Evolutionary conservation across 2,329 filamentous ascomycete genomes (phyloP).

Genomic region (Aspergillus neoniger): DNA sequence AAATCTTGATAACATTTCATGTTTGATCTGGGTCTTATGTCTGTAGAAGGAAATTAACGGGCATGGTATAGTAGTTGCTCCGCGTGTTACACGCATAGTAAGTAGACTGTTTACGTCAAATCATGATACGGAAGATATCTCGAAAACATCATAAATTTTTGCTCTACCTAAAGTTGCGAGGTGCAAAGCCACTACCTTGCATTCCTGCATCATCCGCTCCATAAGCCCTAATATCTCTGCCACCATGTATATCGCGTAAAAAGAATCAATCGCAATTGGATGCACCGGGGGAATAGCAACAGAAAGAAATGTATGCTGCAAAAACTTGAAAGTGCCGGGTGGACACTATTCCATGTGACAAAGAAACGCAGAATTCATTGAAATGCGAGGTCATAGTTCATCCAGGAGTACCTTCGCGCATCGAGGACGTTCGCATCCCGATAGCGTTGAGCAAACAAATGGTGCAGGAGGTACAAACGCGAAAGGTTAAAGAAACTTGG

Average conservation of each 20-base stretch:
- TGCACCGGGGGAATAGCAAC: not conserved
- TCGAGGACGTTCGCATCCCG: not conserved
- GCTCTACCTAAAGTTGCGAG: slow-evolving; percentile 1
- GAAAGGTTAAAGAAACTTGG: not conserved
- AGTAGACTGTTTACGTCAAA: no score
- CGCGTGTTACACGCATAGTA: no score
- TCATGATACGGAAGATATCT: not conserved
- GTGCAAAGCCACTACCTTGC: slow-evolving; percentile 5
- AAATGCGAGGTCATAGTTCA: slow-evolving; percentile 7
- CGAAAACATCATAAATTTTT: not conserved
- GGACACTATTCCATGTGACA: not conserved
- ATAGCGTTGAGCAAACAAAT: not conserved
- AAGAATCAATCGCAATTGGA: slow-evolving; percentile 4
- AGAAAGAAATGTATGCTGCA: slow-evolving; percentile 6
- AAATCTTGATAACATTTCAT: not conserved
- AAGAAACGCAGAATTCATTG: not conserved
- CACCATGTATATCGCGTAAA: slow-evolving; percentile 17
- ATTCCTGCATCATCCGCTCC: slow-evolving; percentile 14
- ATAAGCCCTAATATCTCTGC: slow-evolving; percentile 12
- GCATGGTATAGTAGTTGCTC: no score
- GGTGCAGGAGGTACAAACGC: not conserved
- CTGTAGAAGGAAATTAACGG: not conserved
- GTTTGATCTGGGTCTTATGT: not conserved
- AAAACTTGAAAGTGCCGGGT: not conserved
- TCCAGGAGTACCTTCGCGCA: not conserved